These are phyloP conservation scores for Neurospora africana DNA, from an alignment of 495 filamentous ascomycete species.

Conservation along the genomic window DNA sequence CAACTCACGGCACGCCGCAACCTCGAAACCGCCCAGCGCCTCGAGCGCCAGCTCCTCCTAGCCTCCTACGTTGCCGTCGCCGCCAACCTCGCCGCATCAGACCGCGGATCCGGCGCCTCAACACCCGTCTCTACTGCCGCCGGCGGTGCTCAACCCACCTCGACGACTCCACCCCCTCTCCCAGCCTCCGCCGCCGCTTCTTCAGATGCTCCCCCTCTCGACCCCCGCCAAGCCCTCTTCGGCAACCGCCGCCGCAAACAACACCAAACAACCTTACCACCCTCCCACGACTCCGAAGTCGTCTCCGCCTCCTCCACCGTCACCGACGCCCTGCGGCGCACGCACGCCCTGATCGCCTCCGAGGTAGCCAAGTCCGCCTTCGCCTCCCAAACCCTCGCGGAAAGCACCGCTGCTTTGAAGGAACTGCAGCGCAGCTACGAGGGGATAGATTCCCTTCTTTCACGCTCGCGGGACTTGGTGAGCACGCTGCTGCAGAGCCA, in stretches of 20 bases:
- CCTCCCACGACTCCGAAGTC: slow-evolving; percentile 52
- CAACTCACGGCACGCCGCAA: slow-evolving; percentile 73
- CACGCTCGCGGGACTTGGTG: slow-evolving; percentile 62
- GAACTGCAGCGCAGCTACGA: slow-evolving; percentile 71
- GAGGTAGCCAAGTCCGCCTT: slow-evolving; percentile 80
- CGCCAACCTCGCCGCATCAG: slow-evolving; percentile 22
- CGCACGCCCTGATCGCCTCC: slow-evolving; percentile 70
- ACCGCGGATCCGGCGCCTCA: slow-evolving; percentile 10
- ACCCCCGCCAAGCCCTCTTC: slow-evolving; percentile 10
- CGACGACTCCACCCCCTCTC: slow-evolving; percentile 10
- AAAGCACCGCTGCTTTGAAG: slow-evolving; percentile 67
- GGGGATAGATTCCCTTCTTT: slow-evolving; percentile 63
- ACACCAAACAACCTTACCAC: slow-evolving; percentile 6
- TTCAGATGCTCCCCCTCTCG: neutral
- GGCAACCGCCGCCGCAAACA: slow-evolving; percentile 15
- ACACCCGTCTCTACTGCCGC: neutral
- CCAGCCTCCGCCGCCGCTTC: slow-evolving; percentile 20
- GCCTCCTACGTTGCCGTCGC: slow-evolving; percentile 41
- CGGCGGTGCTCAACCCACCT: neutral
- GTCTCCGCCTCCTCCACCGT: slow-evolving; percentile 70
- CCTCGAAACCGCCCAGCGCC: slow-evolving; percentile 58
- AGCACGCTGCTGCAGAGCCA: slow-evolving; percentile 70
- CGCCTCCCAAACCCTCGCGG: slow-evolving; percentile 74
- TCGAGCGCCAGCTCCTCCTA: slow-evolving; percentile 69
- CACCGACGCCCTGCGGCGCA: slow-evolving; percentile 70